Percentiles rank a stretch among this genome's conserved stretches.
Evolutionary conservation across 805 yeast genomes (phyloP).

Genomic region (Yueomyces sp.): DNA sequence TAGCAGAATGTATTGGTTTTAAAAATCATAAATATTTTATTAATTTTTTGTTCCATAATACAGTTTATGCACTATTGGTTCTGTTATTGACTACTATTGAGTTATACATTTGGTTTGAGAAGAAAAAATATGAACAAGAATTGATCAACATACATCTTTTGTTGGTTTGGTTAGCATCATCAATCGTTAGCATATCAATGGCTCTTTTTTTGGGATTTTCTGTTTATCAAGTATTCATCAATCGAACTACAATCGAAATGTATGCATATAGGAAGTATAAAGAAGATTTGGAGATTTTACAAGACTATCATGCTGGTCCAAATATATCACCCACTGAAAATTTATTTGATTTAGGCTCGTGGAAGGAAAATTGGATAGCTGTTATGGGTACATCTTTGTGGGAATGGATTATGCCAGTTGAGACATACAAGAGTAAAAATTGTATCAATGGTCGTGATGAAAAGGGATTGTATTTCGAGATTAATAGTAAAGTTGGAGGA

Average conservation of each 20-base stretch:
- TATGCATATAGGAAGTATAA: conserved; percentile 40
- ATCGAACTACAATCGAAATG: conserved; percentile 74
- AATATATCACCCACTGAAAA: conserved; percentile 41
- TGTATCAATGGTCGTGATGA: conserved; percentile 22
- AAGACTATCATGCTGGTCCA: conserved; percentile 22
- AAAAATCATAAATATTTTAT: conserved; percentile 67
- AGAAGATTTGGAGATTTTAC: conserved; percentile 26
- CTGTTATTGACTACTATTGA: conserved; percentile 28
- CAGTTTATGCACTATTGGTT: conserved; percentile 33
- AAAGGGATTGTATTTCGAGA: conserved; percentile 38
- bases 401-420: conserved; percentile 64
- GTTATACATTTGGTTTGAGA: conserved; percentile 35
- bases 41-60: conserved; percentile 51
- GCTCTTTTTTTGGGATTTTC: conserved; percentile 43
- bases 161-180: conserved; percentile 41
- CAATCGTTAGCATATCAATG: conserved; percentile 44
- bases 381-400: conserved; percentile 59
- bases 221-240: conserved; percentile 43
- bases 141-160: conserved; percentile 46
- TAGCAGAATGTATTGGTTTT: conserved; percentile 76
- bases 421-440: conserved; percentile 9
- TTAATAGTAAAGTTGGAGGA: conserved; percentile 26
- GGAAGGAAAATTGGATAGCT: conserved; percentile 42
- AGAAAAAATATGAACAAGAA: conserved; percentile 27
- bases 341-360: conserved; percentile 60